Base-by-base conservation (phyloP, 306 rosid genomes). In the Notholithocarpus densiflorus region DNA sequence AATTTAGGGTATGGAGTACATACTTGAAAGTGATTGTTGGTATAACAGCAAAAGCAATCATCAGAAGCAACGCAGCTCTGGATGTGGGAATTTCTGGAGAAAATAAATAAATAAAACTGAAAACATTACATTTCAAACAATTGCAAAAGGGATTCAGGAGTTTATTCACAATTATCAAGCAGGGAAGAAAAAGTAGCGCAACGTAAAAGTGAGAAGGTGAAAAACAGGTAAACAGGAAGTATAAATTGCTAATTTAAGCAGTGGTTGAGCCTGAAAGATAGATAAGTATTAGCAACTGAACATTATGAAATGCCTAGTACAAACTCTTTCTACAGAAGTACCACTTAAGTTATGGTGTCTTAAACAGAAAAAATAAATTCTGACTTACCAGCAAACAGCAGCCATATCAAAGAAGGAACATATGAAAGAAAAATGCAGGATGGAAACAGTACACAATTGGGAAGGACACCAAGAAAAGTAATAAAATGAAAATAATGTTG, bases 1-100 rank as follows among this genome's bases (percentile, higher is more conserved):
- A 69, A 51, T 52, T 56, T 27, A 68, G 74, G 76, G 54, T 56
- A 70, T 3, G 6, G 43, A 17, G 56, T 76, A 89, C 94, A 23
- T 91, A 96, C 97, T 96, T 96, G 89, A 80, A 82, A 68, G 87
- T 3, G 40, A 96, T 74, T 4, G 99, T 96, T 32, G 99, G 97
- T 83, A 88, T 81, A 79, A 93, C 91, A 73, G 88, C 98, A 80
- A 89, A 89, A 82, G 81, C 86, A 84, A 88, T 81, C 99, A 91
- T 90, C 82, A 92, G 54, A 76, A 61, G 78, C 81, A 96, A 62
- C 81, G 85, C 84, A 51, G 80, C 87, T n/a, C 5, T 62, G 80
- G 75, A 71, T 64, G 90, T 88, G 68, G 89, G 83, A 59, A 93
- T 74, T 81, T 87, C 98, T 96, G 92, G 83, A 48, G 53, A 48